Evolutionary conservation across 2,329 filamentous ascomycete genomes (phyloP), one percentile per base, ranked within the genome.

Genomic region (Aspergillus vadensis): DNA sequence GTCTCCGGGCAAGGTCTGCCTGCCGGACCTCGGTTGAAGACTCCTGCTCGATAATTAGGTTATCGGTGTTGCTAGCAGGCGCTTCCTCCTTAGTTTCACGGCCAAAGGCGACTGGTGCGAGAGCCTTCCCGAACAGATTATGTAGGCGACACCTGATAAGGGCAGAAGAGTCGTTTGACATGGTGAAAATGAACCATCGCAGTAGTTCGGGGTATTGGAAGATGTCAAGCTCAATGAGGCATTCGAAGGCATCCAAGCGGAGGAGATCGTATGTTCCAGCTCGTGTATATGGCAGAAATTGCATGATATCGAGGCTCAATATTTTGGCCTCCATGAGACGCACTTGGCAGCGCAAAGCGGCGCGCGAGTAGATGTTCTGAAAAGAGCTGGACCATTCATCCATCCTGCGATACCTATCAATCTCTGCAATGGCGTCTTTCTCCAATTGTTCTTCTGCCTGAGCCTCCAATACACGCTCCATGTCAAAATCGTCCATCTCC

Each of bases 351-450:
- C 84, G 79, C 17, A 89, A 76, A 19, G 86, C 85, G 12, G 86
- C 86, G 12, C 80, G 80, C 1, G 86, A 85, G 70, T 87, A 87
- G 23, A 88, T 75, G 65, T 89, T 89, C 58, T 88, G 86, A 68
- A 83, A 88, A 0, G 86, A 88, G 41, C 85, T 82, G 2, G 86
- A 85, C 85, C 86, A 89, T 71, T 89, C 86, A 65, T 89, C 86
- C 70, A 88, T 84, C 38, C 86, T 80, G 57, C 86, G 79, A 63
- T 88, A 86, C 32, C 86, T 81, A 64, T 88, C 84, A 38, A 89
- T 84, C 68, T 88, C 86, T 25, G 83, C 82, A 25, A 88, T 77
- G 3, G 84, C 84, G 56, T 84, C 82, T 59, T 79, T 79, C 60
- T 84, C 81, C 39, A 88, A 82, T 47, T 82, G 78, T 49, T 87